Percentiles rank a stretch among this genome's conserved stretches.
phyloP scores from a whole-genome alignment of 2,329 filamentous ascomycete genomes.

The Microsporum audouinii region DNA sequence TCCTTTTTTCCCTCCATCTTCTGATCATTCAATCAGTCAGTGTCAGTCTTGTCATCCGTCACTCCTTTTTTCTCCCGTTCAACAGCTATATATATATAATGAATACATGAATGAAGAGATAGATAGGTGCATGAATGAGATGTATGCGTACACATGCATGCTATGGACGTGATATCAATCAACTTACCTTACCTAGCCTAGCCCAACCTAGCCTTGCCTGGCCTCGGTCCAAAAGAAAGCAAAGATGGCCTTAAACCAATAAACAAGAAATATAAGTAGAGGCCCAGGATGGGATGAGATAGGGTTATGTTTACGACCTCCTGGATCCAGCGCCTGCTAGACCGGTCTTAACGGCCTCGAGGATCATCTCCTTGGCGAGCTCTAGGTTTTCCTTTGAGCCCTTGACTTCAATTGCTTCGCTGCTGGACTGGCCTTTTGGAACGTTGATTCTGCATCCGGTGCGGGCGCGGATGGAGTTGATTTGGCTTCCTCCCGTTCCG shows the following conservation, averaged over 20 bases:
- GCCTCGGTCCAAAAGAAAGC: neutral
- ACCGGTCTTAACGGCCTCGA: conserved; percentile 58
- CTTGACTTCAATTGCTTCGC: conserved; percentile 81
- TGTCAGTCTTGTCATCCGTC: neutral
- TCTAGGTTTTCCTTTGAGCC: conserved; percentile 71
- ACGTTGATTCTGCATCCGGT: conserved; percentile 92
- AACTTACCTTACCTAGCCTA: neutral
- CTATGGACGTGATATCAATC: neutral
- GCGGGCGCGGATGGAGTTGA: conserved; percentile 84
- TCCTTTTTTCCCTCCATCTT: neutral
- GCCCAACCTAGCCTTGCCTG: neutral
- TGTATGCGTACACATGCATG: neutral
- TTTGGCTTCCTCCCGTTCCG: conserved; percentile 76
- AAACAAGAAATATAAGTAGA: neutral
- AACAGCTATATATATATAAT: neutral
- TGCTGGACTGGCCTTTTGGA: conserved; percentile 61
- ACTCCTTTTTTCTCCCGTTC: neutral
- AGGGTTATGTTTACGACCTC: neutral
- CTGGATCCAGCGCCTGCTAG: neutral
- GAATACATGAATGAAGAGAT: neutral
- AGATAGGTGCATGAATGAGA: neutral
- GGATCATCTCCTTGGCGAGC: conserved; percentile 75
- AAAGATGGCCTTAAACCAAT: neutral
- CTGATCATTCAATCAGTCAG: neutral
- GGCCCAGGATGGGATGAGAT: no score